phyloP scores from a whole-genome alignment of 257 asterid genomes.

The Petrea volubilis region DNA sequence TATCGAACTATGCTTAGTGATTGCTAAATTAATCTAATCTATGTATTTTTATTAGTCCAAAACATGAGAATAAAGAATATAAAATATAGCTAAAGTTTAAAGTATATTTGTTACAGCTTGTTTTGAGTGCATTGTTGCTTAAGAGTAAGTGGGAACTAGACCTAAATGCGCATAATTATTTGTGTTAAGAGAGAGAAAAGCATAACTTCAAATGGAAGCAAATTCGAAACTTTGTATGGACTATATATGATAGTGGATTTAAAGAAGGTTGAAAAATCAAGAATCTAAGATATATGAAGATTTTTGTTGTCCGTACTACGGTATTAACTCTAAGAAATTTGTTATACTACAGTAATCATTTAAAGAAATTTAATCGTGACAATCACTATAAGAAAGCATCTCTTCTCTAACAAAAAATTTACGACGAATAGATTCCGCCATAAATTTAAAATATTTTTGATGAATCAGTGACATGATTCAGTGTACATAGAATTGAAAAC shows the following conservation, averaged over 20 bases:
- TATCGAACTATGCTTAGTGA: neutral
- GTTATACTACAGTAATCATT: too few relatives aligned
- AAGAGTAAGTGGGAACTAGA: neutral
- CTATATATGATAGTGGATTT: neutral
- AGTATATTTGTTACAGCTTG: neutral
- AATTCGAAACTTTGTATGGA: neutral
- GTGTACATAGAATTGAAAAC: too few relatives aligned
- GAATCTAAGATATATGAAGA: neutral
- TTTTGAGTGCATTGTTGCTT: neutral
- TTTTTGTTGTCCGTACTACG: neutral
- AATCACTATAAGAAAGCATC: too few relatives aligned
- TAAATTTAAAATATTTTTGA: too few relatives aligned
- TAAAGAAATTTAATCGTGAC: too few relatives aligned
- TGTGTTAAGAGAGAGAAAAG: neutral
- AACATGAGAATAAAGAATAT: neutral
- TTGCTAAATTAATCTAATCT: neutral
- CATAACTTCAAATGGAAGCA: neutral
- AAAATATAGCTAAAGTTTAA: neutral
- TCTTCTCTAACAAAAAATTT: too few relatives aligned
- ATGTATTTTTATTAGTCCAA: neutral
- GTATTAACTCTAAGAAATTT: neutral
- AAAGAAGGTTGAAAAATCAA: neutral
- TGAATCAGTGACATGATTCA: too few relatives aligned
- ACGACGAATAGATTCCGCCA: too few relatives aligned
- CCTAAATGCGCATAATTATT: neutral